Conservation (phyloP, 352 stramenopile genomes). For the Pythium brassicae region DNA sequence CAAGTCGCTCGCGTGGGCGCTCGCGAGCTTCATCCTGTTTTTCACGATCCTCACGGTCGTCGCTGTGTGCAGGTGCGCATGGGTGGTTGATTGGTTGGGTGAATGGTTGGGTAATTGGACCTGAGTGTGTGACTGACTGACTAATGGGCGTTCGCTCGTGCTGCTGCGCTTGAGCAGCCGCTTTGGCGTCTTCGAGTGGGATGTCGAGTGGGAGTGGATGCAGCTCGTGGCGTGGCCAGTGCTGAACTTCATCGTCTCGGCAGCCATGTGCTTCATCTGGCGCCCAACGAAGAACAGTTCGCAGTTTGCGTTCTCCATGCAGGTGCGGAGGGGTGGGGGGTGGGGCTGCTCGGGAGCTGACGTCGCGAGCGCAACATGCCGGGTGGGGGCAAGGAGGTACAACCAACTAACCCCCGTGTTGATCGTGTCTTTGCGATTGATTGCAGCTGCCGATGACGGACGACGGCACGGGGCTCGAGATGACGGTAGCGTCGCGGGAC, state of each 20-base stretch:
- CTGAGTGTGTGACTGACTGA: not conserved
- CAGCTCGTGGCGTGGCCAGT: constrained; percentile 89
- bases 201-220: constrained; percentile 90
- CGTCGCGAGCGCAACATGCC: too few species aligned
- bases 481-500: constrained; percentile 48
- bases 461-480: constrained; percentile 49
- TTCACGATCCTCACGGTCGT: constrained; percentile 85
- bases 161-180: constrained; percentile 23
- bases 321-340: constrained; percentile 42
- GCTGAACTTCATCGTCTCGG: constrained; percentile 88
- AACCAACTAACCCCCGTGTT: too few species aligned
- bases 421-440: not conserved
- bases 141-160: too few species aligned
- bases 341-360: too few species aligned
- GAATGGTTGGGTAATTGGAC: too few species aligned
- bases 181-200: constrained; percentile 86
- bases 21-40: constrained; percentile 85
- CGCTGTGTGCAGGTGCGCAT: constrained; percentile 47
- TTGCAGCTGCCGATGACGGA: constrained; percentile 68
- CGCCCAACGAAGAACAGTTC: constrained; percentile 81
- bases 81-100: not conserved
- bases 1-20: constrained; percentile 68
- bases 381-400: too few species aligned
- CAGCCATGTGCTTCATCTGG: constrained; percentile 89
- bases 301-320: constrained; percentile 84